Evolutionary conservation across 768 basidiomycete genomes (phyloP).

Genomic region (Mycena alexandri): DNA sequence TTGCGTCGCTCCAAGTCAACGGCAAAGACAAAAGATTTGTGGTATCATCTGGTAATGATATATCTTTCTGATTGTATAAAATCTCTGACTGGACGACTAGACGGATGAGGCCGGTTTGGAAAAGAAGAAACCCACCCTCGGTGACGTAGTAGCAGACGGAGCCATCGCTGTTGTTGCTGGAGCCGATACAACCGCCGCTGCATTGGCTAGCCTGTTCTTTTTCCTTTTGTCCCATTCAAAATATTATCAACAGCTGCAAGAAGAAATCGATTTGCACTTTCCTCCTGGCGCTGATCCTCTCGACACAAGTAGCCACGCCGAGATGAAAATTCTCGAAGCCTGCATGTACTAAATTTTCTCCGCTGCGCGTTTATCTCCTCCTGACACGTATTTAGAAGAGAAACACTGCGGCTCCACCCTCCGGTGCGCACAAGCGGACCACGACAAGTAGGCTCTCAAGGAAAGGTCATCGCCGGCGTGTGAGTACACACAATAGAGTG

Average conservation of each 20-base stretch:
- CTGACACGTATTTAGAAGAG: slow-evolving; percentile 53
- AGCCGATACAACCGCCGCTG: slow-evolving; percentile 54
- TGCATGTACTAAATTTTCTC: slow-evolving; percentile 43
- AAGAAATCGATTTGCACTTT: slow-evolving; percentile 47
- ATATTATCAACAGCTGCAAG: slow-evolving; percentile 47
- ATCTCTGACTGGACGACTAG: slow-evolving; percentile 33
- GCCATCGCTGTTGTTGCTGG: slow-evolving; percentile 55
- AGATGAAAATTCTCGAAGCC: slow-evolving; percentile 50
- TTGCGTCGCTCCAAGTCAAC: slow-evolving; percentile 10
- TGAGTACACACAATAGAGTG: background rate
- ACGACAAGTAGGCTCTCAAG: slow-evolving; percentile 37
- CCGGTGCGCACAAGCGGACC: slow-evolving; percentile 60
- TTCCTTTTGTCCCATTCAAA: slow-evolving; percentile 48
- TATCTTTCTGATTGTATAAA: background rate
- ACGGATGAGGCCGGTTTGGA: slow-evolving; percentile 56
- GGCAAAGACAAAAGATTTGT: slow-evolving; percentile 59
- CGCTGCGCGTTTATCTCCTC: background rate
- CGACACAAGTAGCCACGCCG: slow-evolving; percentile 42
- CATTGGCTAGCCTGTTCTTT: slow-evolving; percentile 47
- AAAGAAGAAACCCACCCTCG: slow-evolving; percentile 44
- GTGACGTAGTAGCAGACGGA: slow-evolving; percentile 53
- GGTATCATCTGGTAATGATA: slow-evolving; percentile 50
- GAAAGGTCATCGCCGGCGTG: slow-evolving; percentile 5
- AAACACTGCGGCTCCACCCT: slow-evolving; percentile 63
- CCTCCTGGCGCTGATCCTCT: slow-evolving; percentile 39